Evolutionary conservation across 75 land plant species (phyloP), one percentile per base, ranked within the genome.

Genomic region (Pinus tabuliformis): DNA sequence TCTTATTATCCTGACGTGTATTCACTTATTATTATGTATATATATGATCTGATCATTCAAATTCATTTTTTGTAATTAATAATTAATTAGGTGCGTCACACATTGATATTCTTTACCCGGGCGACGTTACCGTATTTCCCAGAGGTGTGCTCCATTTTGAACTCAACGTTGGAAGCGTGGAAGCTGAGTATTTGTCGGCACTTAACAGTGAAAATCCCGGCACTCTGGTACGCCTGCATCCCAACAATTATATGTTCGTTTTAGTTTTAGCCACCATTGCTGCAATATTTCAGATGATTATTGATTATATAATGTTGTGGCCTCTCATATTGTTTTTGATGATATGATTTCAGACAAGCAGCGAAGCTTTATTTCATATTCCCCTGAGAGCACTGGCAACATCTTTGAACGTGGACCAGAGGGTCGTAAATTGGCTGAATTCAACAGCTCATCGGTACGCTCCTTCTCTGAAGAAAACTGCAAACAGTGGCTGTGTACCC

Each of bases 131-230:
- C 54, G 17, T 79, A 6, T 79, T 79, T 79, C 80, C 80, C 5
- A 26, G 80, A 21, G 80, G 80, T 7, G 6, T 75, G 79, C 37
- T 79, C 42, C 80, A 79, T 49, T 79, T 79, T 45, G 80, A 79
- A 30, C 79, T 79, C 49, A 79, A 79, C 37, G 78, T 79, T 6
- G 80, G 80, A 4, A 3, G 22, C 22, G 56, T 76, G 24, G 54
- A 33, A 75, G 80, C 80, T 36, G 33, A 57, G 1, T 79, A 72
- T 49, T 56, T 79, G 30, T 79, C 80, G 2, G 80, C 80, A 33
- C 62, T 79, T 21, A 79, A 79, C 62, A 79, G 80, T 26, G 62
- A 79, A 59, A 59, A 79, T n/a, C 78, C 80, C n/a, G 80, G 80
- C 2, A 76, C 79, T 52, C 75, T 78, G 24, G 79, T 78, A 78